These are phyloP conservation scores for Haematococcus lacustris DNA, from an alignment of 139 green algal species.

Conservation along the genomic window DNA sequence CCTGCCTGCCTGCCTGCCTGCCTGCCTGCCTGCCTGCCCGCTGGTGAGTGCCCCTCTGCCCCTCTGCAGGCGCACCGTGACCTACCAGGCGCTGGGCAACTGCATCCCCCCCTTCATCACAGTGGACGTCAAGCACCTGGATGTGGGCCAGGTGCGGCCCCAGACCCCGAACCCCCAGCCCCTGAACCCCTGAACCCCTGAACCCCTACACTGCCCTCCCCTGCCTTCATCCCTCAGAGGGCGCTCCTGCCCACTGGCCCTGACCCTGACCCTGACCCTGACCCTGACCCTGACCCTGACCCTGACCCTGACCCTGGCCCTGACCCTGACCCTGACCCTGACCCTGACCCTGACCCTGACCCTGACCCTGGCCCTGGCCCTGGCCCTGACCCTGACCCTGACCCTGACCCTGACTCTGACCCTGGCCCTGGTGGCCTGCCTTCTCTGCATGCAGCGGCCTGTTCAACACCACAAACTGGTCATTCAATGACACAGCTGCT, in stretches of 20 bases:
- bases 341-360: background rate
- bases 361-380: background rate
- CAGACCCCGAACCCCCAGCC: background rate
- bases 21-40: no score
- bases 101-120: slow-evolving; percentile 17
- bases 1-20: background rate
- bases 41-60: no score
- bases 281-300: no score
- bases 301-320: no score
- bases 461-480: background rate
- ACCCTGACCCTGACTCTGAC: no score
- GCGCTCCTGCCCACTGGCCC: no score
- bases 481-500: background rate
- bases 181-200: no score
- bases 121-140: slow-evolving; percentile 13
- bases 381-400: no score
- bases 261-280: no score
- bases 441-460: background rate
- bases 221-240: no score
- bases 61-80: slow-evolving; percentile 20
- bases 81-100: slow-evolving; percentile 15
- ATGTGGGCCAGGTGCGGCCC: slow-evolving; percentile 15
- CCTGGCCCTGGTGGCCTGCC: background rate
- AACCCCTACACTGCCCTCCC: no score
- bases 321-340: background rate